Evolutionary conservation across 164 flowering plant species (phyloP), one percentile per base, ranked within the genome.

Genomic region (Annona squamosa): DNA sequence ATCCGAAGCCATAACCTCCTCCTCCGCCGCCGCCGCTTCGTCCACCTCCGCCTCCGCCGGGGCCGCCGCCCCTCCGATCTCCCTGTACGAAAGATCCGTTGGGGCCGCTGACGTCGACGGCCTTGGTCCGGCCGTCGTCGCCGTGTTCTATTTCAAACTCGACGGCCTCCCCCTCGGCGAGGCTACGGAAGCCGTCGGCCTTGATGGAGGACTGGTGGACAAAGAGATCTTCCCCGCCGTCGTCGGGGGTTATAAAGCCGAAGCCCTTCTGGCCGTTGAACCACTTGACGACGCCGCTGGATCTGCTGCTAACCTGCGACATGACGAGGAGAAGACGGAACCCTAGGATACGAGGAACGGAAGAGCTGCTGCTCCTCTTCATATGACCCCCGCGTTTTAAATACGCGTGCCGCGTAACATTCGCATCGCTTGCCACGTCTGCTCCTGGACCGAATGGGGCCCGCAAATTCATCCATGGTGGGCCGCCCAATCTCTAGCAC

Each of bases 201-300:
- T 80, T 81, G 84, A 92, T 91, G 37, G 92, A 86, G 18, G 93
- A 84, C 77, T 94, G 99, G 72, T 94, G 98, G 18, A 92, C 98
- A 74, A 94, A 94, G n/a, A 92, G 87, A 78, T 92, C 98, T 37
- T 94, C 97, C 52, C 88, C 77, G 2, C 95, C 97, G n/a, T 91
- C 94, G 26, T 84, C 81, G 0, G 97, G 97, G 67, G 97, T 85
- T 13, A 94, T 94, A 86, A 94, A 94, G 0, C 99, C 99, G 37
- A 79, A 92, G 1, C 98, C 98, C 83, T 92, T 94, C 70, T 71
- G 77, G 67, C 81, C 87, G 67, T 82, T 89, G 82, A 92, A 94
- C 99, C 99, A 94, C 87, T 91, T 92, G 48, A 94, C 98, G 18
- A 74, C 80, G 4, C 95, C 93, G 0, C 76, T 84, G 68, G 75